Evolutionary conservation across 139 green algal species (phyloP), one percentile per base, ranked within the genome.

Genomic region (Volvox africanus): DNA sequence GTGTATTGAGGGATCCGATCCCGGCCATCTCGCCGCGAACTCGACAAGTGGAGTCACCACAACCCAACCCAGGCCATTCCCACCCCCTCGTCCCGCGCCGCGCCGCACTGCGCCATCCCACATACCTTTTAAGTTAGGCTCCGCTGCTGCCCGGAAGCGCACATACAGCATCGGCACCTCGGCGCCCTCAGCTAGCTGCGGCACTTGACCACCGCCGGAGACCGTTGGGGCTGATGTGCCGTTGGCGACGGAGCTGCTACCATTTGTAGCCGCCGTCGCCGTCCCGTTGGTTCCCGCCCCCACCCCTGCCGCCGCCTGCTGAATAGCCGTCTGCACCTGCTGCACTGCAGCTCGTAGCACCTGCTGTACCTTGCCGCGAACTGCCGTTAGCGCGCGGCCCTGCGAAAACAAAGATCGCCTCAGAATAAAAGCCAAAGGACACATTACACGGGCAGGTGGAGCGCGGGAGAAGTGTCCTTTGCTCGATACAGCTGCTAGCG

Each of bases 101-200:
- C 44, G 44, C 44, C 44, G 9, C 44, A 55, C 44, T 55, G 44
- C 9, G 44, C 9, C 44, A 55, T 28, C 50, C n/a, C 9, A 11
- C 35, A 17, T 36, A 97, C 92, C 94, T 93, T 97, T 97, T 24
- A 99, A 75, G n/a, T 88, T 93, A 28, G 96, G 94, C 94, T 98
- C 97, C n/a, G 97, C 96, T 18, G 96, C 96, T 30, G 98, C 97
- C 28, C 97, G 84, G 95, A 99, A 99, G 18, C 96, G 92, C 89
- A 99, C 98, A 90, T 99, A 99, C 88, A 99, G 94, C 92, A 99
- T 95, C 0, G 97, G 96, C 35, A 97, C 96, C 92, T 98, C 97
- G 18, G 95, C 92, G 1, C 96, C 96, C 89, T 98, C 97, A 5
- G 94, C 91, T 24, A 97, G 92, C 73, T 92, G 81, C 73, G 92